These are phyloP conservation scores for Durio zibethinus DNA, from an alignment of 345 rosid species.

Conservation along the genomic window DNA sequence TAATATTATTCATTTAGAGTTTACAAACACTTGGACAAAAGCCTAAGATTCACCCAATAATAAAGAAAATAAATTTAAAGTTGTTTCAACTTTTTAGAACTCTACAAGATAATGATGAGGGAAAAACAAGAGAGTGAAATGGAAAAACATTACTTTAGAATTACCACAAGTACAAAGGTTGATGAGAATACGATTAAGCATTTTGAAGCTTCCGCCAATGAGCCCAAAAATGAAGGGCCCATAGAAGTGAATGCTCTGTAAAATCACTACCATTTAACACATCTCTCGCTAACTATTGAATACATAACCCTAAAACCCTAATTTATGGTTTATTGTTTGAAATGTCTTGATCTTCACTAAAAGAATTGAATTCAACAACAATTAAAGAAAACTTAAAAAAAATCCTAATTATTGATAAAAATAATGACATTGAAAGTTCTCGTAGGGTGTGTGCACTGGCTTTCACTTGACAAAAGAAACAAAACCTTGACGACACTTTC, in stretches of 20 bases:
- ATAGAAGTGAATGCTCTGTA: constrained; percentile 57
- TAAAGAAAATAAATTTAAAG: not conserved
- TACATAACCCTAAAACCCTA: constrained; percentile 41
- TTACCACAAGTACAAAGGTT: constrained; percentile 79
- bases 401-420: not conserved
- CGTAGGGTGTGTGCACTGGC: not conserved
- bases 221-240: constrained; percentile 41
- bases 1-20: not conserved
- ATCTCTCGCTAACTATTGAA: not conserved
- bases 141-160: constrained; percentile 51
- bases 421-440: not conserved
- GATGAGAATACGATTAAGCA: constrained; percentile 66
- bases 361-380: constrained; percentile 1
- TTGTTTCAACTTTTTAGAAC: not conserved
- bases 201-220: constrained; percentile 66
- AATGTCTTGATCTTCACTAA: not conserved
- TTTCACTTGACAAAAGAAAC: not conserved
- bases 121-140: not conserved
- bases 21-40: not conserved
- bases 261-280: constrained; percentile 45
- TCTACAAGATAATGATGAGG: constrained; percentile 9
- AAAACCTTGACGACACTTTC: not conserved
- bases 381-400: not conserved
- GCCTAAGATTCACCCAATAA: not conserved
- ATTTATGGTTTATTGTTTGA: not conserved